Evolutionary conservation across 164 flowering plant species (phyloP), one percentile per base, ranked within the genome.

Genomic region (Macadamia integrifolia): DNA sequence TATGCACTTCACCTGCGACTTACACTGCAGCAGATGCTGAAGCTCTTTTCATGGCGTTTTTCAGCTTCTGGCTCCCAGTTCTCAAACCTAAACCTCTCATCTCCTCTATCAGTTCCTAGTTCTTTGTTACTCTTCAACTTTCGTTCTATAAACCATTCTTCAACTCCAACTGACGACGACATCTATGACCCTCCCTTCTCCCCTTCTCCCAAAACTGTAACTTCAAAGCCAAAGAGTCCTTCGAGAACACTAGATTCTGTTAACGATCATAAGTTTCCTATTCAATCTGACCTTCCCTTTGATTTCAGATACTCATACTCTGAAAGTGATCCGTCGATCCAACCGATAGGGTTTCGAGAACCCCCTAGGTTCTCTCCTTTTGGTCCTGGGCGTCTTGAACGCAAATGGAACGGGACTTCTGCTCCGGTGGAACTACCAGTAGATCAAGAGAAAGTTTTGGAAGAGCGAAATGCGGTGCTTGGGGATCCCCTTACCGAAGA

Each of bases 271-370:
- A 58, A 64, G 4, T 32, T 30, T 13, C 84, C 87, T 0, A 3
- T 83, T 7, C 80, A 66, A 1, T 86, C 94, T 15, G 83, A 84
- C 58, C 87, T 93, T 28, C 96, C 96, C 29, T 91, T 93, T 61
- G 93, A 93, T 74, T 93, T 93, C 77, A 77, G 80, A 56, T 83
- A 88, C 80, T 89, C 98, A 0, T 93, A 93, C 75, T 85, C 97
- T 6, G 98, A 91, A 75, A 74, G 79, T 32, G 76, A 86, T 72
- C 86, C 88, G 0, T 71, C 73, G 0, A 71, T 85, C 44, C 43
- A 83, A 61, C 98, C 97, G 10, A 93, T 93, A 40, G 88, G 87
- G 40, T 93, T 77, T 60, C 90, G 97, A 1, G 98, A 93, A 68
- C 85, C 92, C 7, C 87, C 88, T 2, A 77, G 80, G 76, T 91